phyloP scores from a whole-genome alignment of 305 asterid species.

The Andrographis paniculata region DNA sequence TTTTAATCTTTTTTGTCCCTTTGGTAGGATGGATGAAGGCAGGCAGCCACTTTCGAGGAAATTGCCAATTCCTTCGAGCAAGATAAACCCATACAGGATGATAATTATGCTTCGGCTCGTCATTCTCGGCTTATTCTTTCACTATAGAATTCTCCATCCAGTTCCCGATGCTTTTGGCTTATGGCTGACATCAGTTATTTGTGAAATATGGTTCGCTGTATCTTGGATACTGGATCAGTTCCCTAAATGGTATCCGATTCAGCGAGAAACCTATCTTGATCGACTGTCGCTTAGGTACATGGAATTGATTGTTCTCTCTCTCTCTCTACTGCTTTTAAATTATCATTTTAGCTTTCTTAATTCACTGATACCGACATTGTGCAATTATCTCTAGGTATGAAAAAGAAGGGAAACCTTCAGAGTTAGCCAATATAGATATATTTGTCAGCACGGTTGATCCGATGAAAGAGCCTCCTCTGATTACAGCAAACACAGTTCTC shows the following conservation, averaged over 20 bases:
- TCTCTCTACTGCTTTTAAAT: not conserved
- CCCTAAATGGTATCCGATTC: slow-evolving; percentile 65
- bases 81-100: slow-evolving; percentile 58
- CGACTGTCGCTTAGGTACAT: slow-evolving; percentile 53
- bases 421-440: slow-evolving; percentile 43
- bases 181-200: slow-evolving; percentile 66
- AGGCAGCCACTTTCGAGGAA: slow-evolving; percentile 70
- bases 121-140: slow-evolving; percentile 60
- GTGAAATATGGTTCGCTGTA: slow-evolving; percentile 73
- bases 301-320: not conserved
- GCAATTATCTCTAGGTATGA: slow-evolving; percentile 39
- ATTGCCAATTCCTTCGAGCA: slow-evolving; percentile 54
- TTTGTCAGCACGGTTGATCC: slow-evolving; percentile 80
- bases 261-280: slow-evolving; percentile 69
- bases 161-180: slow-evolving; percentile 51
- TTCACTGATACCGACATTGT: too few species aligned
- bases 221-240: slow-evolving; percentile 80
- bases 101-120: slow-evolving; percentile 51
- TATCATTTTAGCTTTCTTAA: not conserved
- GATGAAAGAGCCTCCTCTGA: slow-evolving; percentile 70
- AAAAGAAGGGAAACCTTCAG: slow-evolving; percentile 55
- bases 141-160: slow-evolving; percentile 59
- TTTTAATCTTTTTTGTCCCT: not conserved
- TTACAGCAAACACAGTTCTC: slow-evolving; percentile 69
- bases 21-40: slow-evolving; percentile 66